Percentiles rank a stretch among this genome's conserved stretches.
Conservation (phyloP, 257 asterid species). For the Echium plantagineum region DNA sequence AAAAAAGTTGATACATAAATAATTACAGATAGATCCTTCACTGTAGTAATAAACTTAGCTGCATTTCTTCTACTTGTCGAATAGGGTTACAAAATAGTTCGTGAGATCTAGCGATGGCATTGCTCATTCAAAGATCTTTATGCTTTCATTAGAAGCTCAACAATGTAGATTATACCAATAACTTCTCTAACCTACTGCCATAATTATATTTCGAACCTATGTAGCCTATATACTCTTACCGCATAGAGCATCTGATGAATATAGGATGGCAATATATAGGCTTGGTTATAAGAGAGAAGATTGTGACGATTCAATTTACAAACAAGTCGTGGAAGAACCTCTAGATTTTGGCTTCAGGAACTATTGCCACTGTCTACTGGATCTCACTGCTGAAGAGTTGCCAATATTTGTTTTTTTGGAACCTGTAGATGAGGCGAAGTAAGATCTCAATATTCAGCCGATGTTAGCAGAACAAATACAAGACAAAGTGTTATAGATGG, state of each 20-base stretch:
- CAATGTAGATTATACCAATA: background rate
- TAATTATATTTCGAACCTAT: background rate
- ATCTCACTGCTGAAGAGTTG: constrained; percentile 38
- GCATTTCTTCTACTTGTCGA: background rate
- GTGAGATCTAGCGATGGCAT: background rate
- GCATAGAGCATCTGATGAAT: no score
- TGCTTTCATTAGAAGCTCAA: background rate
- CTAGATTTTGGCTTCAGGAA: constrained; percentile 4
- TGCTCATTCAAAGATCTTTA: background rate
- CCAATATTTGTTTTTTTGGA: constrained; percentile 29
- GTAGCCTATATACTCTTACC: background rate
- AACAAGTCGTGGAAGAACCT: background rate
- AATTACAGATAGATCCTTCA: background rate
- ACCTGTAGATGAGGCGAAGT: constrained; percentile 32
- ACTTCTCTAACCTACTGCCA: background rate
- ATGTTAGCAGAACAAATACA: background rate
- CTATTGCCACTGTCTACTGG: constrained; percentile 45
- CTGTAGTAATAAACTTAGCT: background rate
- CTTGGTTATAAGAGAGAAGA: background rate
- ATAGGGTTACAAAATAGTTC: background rate
- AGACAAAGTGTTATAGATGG: background rate
- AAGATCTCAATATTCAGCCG: constrained; percentile 1
- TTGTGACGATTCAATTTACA: background rate
- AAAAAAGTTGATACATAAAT: background rate
- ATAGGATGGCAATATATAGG: no score